A percentile compares a stretch with the other conserved stretches of the same genome.
Conservation (phyloP, 2,329 filamentous ascomycete genomes). For the Alternaria brassicae region DNA sequence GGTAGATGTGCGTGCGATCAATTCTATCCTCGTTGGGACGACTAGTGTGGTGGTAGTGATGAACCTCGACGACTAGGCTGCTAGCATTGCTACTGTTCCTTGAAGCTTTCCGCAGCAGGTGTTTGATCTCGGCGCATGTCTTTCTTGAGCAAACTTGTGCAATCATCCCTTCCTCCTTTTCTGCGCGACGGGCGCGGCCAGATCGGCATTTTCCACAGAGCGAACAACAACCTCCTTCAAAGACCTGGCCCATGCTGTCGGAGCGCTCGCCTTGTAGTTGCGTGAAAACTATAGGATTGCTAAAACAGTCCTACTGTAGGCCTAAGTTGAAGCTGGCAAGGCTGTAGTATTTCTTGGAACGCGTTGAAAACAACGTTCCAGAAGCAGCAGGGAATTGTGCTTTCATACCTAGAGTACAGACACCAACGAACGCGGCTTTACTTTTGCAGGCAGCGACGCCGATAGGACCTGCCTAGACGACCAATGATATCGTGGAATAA, state of each 20-base stretch:
- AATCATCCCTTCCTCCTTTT: conserved; percentile 6
- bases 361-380: neutral
- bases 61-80: conserved; percentile 8
- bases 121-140: conserved; percentile 8
- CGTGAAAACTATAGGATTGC: neutral
- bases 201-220: conserved; percentile 10
- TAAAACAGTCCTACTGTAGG: neutral
- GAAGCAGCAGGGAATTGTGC: neutral
- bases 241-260: neutral
- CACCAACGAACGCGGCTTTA: neutral
- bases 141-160: conserved; percentile 12
- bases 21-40: conserved; percentile 1
- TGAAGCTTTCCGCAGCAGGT: neutral
- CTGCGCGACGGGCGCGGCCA: neutral
- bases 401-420: conserved; percentile 4
- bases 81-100: conserved; percentile 8
- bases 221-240: conserved; percentile 3
- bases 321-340: neutral
- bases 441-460: neutral
- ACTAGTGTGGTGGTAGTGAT: conserved; percentile 14
- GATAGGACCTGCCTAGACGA: neutral
- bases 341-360: neutral
- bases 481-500: neutral
- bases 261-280: neutral
- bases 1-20: conserved; percentile 2